Evolutionary conservation across 1,284 basidiomycete species (phyloP).

Genomic region (Heterobasidion occidentale): DNA sequence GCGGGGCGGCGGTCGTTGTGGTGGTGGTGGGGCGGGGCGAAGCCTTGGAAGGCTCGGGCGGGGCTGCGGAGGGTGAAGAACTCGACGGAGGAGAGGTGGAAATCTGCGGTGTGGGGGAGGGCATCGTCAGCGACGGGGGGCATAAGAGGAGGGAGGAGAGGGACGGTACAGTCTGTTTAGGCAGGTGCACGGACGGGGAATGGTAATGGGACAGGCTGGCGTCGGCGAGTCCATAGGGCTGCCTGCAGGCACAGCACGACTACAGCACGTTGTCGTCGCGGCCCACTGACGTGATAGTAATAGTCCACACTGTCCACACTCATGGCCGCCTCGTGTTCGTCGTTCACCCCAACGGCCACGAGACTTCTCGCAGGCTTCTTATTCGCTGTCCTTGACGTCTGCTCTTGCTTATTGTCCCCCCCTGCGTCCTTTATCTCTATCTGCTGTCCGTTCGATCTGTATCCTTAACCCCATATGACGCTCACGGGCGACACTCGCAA

Average conservation of each 20-base stretch:
- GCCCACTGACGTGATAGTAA: no score
- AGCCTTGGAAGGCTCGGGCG: constrained; percentile 18
- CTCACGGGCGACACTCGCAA: constrained; percentile 49
- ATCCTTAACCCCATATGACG: constrained; percentile 18
- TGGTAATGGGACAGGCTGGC: neutral
- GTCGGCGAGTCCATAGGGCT: no score
- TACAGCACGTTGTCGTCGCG: no score
- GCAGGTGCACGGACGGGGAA: neutral
- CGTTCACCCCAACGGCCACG: neutral
- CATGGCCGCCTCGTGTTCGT: neutral
- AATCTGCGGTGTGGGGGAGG: constrained; percentile 38
- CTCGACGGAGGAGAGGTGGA: constrained; percentile 51
- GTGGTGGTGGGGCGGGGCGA: constrained; percentile 6
- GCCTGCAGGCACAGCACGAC: no score
- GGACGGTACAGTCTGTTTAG: constrained; percentile 3
- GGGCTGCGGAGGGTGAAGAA: constrained; percentile 44
- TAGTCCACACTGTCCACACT: no score
- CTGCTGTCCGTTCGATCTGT: neutral
- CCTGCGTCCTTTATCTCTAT: neutral
- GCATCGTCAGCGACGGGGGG: constrained; percentile 37
- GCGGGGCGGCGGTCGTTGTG: neutral
- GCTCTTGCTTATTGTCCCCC: constrained; percentile 4
- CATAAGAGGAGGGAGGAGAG: constrained; percentile 19
- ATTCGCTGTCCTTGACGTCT: neutral
- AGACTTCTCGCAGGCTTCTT: constrained; percentile 1